Conservation (phyloP, 192 early-diverging fungal species). For the Podila horticola region DNA sequence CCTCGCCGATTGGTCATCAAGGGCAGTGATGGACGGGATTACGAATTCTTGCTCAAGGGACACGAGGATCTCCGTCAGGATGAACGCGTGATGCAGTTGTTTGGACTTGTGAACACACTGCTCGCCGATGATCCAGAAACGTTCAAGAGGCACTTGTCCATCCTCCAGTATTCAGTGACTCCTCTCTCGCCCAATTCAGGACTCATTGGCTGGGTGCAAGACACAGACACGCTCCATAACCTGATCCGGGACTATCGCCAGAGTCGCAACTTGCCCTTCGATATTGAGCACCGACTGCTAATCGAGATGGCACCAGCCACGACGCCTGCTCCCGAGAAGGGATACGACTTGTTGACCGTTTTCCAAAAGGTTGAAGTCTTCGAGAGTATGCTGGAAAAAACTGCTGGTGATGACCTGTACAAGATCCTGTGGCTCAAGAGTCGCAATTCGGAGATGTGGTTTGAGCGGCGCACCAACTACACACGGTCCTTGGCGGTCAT, state of each 20-base stretch:
- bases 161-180: constrained; percentile 88
- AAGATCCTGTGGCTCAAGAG: constrained; percentile 94
- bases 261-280: constrained; percentile 77
- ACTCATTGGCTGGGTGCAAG: constrained; percentile 92
- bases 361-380: constrained; percentile 94
- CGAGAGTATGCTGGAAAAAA: constrained; percentile 86
- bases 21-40: constrained; percentile 90
- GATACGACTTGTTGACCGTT: constrained; percentile 85
- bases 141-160: constrained; percentile 88
- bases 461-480: constrained; percentile 95
- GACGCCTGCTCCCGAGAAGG: constrained; percentile 16
- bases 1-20: constrained; percentile 84
- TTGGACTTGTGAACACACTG: constrained; percentile 95
- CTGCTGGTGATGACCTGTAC: constrained; percentile 88
- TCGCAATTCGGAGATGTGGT: constrained; percentile 95
- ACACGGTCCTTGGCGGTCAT: constrained; percentile 94
- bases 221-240: constrained; percentile 88
- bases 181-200: constrained; percentile 96
- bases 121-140: constrained; percentile 84
- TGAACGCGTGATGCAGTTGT: constrained; percentile 98
- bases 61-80: constrained; percentile 98
- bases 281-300: constrained; percentile 88
- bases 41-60: constrained; percentile 93
- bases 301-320: constrained; percentile 50
- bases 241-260: constrained; percentile 88